phyloP scores from a whole-genome alignment of 2,329 filamentous ascomycete genomes.

The Venturia carpophila region DNA sequence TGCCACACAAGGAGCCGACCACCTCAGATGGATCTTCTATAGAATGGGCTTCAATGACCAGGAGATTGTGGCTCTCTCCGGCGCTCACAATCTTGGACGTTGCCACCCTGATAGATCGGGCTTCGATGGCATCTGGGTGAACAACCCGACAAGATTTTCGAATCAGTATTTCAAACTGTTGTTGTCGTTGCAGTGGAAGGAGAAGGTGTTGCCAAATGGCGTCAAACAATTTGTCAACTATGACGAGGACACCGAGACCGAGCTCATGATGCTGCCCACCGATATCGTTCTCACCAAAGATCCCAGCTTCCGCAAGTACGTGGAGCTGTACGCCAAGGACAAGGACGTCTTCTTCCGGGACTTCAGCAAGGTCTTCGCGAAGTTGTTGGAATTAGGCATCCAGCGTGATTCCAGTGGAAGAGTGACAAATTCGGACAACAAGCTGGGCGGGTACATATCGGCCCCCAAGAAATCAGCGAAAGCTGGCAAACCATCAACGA shows the following conservation, averaged over 20 bases:
- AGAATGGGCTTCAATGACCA: conserved; percentile 55
- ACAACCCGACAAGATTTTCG: conserved; percentile 51
- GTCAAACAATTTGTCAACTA: conserved; percentile 52
- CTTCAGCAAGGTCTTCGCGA: conserved; percentile 51
- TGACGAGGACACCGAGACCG: conserved; percentile 49
- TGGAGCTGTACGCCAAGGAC: conserved; percentile 52
- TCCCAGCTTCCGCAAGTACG: conserved; percentile 46
- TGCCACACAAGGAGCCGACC: conserved; percentile 46
- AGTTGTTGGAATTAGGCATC: conserved; percentile 55
- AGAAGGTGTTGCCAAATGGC: conserved; percentile 45
- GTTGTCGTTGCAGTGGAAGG: conserved; percentile 46
- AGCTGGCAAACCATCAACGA: conserved; percentile 29
- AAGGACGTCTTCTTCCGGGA: conserved; percentile 56
- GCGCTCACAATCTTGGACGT: conserved; percentile 50
- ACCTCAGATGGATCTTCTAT: conserved; percentile 49
- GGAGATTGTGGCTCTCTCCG: conserved; percentile 50
- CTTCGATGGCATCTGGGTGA: conserved; percentile 53
- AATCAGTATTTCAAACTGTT: conserved; percentile 52
- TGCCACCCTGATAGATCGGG: conserved; percentile 50
- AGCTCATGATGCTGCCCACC: conserved; percentile 60
- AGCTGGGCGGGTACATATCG: conserved; percentile 47
- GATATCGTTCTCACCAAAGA: conserved; percentile 53
- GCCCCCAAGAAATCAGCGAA: conserved; percentile 49
- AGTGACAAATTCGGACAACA: conserved; percentile 50
- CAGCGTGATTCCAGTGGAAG: conserved; percentile 45